These are phyloP conservation scores for Phytopythium montanum DNA, from an alignment of 352 stramenopile genomes.

Conservation along the genomic window DNA sequence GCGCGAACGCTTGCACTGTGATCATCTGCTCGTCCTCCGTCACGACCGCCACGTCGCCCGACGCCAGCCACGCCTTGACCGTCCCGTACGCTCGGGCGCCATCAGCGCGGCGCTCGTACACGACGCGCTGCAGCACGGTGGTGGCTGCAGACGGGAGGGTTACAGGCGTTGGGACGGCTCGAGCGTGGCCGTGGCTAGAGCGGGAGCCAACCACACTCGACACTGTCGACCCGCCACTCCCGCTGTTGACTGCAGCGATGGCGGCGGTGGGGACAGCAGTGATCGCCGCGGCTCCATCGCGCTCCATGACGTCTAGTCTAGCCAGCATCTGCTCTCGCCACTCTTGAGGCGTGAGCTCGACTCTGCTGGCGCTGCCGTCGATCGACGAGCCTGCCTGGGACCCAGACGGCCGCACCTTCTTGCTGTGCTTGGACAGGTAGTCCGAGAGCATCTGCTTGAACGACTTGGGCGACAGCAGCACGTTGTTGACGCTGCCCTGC, in stretches of 20 bases:
- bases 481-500: conserved; percentile 46
- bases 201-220: neutral
- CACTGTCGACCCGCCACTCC: neutral
- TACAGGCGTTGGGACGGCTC: conserved; percentile 9
- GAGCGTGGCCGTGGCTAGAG: conserved; percentile 1
- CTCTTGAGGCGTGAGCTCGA: conserved; percentile 28
- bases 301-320: conserved; percentile 24
- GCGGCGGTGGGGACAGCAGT: neutral
- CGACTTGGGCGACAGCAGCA: conserved; percentile 39
- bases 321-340: conserved; percentile 25
- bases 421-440: conserved; percentile 60
- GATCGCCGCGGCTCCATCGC: conserved; percentile 5
- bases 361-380: conserved; percentile 9
- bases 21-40: conserved; percentile 63
- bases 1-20: conserved; percentile 41
- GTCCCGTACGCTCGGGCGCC: conserved; percentile 50
- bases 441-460: conserved; percentile 63
- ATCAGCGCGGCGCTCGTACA: conserved; percentile 37
- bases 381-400: conserved; percentile 5
- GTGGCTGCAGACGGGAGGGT: conserved; percentile 6
- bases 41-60: conserved; percentile 49
- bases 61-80: conserved; percentile 40
- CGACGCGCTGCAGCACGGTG: conserved; percentile 21
- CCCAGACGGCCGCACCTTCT: conserved; percentile 57
- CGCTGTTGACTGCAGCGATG: neutral